Conservation (phyloP, 2,329 filamentous ascomycete genomes). For the Mollisiaceae sp. region DNA sequence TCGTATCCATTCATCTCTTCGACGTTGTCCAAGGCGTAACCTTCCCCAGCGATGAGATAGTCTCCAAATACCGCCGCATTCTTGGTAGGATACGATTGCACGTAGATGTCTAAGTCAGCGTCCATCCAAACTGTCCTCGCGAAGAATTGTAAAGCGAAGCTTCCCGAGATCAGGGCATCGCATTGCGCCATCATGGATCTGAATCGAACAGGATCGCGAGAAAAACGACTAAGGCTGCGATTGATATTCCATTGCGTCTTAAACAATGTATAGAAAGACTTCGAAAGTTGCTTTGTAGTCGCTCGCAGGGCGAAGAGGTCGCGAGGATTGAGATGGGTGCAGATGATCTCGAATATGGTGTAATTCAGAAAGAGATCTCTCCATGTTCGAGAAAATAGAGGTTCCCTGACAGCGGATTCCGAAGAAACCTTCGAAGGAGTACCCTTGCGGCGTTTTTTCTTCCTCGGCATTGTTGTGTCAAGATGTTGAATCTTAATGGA, state of each 20-base stretch:
- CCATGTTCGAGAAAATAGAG: neutral
- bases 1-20: neutral
- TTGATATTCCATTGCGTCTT: conserved; percentile 7
- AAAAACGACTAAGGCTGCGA: neutral
- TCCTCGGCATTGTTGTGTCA: neutral
- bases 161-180: neutral
- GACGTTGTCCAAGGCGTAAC: neutral
- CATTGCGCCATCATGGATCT: neutral
- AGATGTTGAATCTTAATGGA: neutral
- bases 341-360: neutral
- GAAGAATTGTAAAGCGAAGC: conserved; percentile 1
- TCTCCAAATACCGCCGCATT: neutral
- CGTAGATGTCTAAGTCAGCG: neutral
- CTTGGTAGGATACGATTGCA: neutral
- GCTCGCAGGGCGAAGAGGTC: neutral
- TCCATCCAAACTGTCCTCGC: neutral
- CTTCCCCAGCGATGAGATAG: neutral
- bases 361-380: neutral
- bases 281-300: neutral
- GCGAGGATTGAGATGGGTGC: neutral
- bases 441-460: neutral
- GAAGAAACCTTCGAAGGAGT: neutral
- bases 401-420: too few relatives aligned
- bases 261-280: neutral
- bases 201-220: neutral